phyloP scores from a whole-genome alignment of 1,139 yeast species.

The Kodamaea alishanica region DNA sequence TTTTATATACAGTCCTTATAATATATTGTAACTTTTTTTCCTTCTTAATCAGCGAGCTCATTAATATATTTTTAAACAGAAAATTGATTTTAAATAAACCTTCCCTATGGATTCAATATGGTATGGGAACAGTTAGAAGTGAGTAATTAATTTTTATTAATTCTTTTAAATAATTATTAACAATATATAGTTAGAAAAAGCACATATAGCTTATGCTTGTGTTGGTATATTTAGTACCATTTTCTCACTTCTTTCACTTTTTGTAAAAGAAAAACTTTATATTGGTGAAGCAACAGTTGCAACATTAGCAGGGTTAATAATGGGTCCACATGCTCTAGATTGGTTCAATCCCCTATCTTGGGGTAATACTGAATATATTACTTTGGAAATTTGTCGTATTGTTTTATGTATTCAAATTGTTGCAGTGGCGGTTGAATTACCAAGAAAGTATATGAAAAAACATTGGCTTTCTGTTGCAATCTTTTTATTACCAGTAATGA shows the following conservation, averaged over 20 bases:
- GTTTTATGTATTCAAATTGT: constrained; percentile 91
- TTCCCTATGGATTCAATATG: constrained; percentile 16
- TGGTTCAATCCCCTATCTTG: constrained; percentile 89
- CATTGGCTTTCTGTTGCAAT: constrained; percentile 85
- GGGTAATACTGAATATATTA: constrained; percentile 87
- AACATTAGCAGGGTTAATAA: constrained; percentile 81
- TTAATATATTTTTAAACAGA: too few relatives aligned
- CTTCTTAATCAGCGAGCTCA: too few relatives aligned
- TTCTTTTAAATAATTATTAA: constrained; percentile 13
- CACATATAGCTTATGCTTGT: constrained; percentile 92
- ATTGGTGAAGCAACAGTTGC: constrained; percentile 98
- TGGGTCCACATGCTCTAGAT: constrained; percentile 87
- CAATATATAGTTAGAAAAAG: constrained; percentile 30
- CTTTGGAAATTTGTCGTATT: constrained; percentile 83
- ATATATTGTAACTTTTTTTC: too few relatives aligned
- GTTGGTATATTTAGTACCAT: constrained; percentile 85
- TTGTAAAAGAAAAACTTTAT: constrained; percentile 83
- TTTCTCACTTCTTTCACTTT: constrained; percentile 85
- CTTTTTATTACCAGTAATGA: constrained; percentile 87
- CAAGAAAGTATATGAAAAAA: constrained; percentile 84
- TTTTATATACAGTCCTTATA: too few relatives aligned
- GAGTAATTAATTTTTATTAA: constrained; percentile 16
- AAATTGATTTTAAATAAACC: too few relatives aligned
- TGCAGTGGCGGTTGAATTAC: constrained; percentile 96
- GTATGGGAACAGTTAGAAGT: constrained; percentile 43